phyloP scores from a whole-genome alignment of 371 early-diverging fungal genomes.

The Mortierella sp. region DNA sequence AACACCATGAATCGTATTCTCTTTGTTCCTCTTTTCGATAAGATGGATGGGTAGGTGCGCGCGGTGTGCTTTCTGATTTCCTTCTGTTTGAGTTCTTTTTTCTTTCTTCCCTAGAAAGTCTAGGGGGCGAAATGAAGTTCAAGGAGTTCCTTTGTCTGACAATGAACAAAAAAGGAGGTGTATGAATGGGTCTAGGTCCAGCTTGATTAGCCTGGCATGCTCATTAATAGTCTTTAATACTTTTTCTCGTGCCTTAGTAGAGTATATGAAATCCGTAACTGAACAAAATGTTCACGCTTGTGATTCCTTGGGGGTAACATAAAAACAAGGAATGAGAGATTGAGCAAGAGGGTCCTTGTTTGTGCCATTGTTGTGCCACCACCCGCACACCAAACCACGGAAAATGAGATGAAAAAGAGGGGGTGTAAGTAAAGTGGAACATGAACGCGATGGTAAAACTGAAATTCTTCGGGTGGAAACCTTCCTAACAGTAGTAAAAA shows the following conservation, averaged over 20 bases:
- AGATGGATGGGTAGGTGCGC: not conserved
- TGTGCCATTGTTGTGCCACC: constrained; percentile 8
- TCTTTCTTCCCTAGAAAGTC: not conserved
- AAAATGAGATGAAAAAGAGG: not conserved
- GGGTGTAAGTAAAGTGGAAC: not conserved
- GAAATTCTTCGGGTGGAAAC: not conserved
- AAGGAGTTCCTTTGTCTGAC: not conserved
- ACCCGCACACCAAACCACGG: not conserved
- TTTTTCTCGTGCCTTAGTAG: not conserved
- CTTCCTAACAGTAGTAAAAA: not conserved
- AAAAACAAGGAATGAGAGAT: not conserved
- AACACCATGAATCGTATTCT: not conserved
- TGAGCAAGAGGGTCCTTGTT: not conserved
- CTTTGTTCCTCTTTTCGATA: not conserved
- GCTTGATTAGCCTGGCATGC: not conserved
- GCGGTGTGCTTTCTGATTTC: not conserved
- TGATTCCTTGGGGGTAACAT: not conserved
- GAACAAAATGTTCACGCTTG: not conserved
- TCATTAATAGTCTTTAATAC: not conserved
- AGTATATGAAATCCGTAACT: not conserved
- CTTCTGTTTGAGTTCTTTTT: not conserved
- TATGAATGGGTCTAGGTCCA: not conserved
- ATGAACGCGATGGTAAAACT: not conserved
- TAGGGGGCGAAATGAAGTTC: not conserved
- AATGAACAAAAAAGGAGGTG: not conserved